A percentile compares a stretch with the other conserved stretches of the same genome.
These are phyloP conservation scores for Nepenthes alata DNA, from an alignment of 179 eudicot genomes.

Conservation along the genomic window DNA sequence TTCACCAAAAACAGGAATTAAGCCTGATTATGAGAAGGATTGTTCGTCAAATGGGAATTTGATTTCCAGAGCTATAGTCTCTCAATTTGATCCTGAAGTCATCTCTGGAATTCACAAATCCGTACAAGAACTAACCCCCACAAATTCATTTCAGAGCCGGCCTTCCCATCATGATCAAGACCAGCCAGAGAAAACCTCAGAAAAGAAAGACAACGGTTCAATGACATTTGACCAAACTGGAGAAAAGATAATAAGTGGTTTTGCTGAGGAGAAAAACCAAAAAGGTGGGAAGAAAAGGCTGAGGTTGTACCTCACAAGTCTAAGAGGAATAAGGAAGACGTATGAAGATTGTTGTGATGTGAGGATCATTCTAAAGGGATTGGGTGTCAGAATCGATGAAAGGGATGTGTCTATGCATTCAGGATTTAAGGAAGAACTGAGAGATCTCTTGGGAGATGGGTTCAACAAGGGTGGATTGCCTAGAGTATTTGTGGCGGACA, in stretches of 20 bases:
- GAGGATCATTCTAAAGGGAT: conserved; percentile 45
- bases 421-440: conserved; percentile 67
- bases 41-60: conserved; percentile 13
- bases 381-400: conserved; percentile 61
- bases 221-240: conserved; percentile 4
- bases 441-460: conserved; percentile 26
- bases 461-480: conserved; percentile 40
- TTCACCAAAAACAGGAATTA: conserved; percentile 13
- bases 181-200: not conserved
- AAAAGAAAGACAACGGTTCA: not conserved
- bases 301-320: conserved; percentile 67
- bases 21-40: conserved; percentile 17
- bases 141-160: conserved; percentile 31
- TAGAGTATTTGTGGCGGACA: conserved; percentile 46
- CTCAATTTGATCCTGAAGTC: conserved; percentile 63
- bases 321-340: conserved; percentile 83
- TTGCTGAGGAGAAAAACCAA: not conserved
- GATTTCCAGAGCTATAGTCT: conserved; percentile 17
- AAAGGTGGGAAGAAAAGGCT: conserved; percentile 25
- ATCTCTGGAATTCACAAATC: conserved; percentile 61
- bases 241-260: conserved; percentile 9
- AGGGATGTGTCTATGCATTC: conserved; percentile 90
- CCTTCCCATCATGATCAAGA: conserved; percentile 10
- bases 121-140: conserved; percentile 47
- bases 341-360: conserved; percentile 78